Evolutionary conservation across 768 basidiomycete genomes (phyloP), one percentile per base, ranked within the genome.

Genomic region (Coprinellus aureogranulatus): DNA sequence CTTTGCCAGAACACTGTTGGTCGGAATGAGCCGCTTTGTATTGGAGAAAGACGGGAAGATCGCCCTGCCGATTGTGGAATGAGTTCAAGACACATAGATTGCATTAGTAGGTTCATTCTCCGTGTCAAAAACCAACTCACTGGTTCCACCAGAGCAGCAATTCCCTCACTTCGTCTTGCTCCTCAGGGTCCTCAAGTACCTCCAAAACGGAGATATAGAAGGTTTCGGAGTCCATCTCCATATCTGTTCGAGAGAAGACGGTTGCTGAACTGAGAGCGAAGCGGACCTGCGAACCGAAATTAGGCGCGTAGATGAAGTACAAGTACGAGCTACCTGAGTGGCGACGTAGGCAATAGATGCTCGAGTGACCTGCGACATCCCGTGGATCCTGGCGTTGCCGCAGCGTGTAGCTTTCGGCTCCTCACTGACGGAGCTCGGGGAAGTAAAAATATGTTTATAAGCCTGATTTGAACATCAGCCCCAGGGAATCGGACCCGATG

Each of bases 391-490:
- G 1, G 54, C 39, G 23, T 55, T 55, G 6, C 54, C 41, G n/a
- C 22, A 55, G 2, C 54, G 41, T n/a, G 54, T 55, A 8, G 54
- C 44, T 9, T 26, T 22, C 2, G 40, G 41, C 10, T 45, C 54
- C 14, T 46, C 41, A 3, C 44, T 42, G 1, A 30, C 42, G 10
- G 54, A 55, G 54, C 54, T 55, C 2, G 54, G 54, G 3, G 54
- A 55, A 18, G 54, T 55, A n/a, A 55, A 55, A 16, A 55, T 46
- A 23, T 55, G 44, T 28, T 55, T 55, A 20, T 23, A 55, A 27
- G 25, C 54, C 54, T 55, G 28, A n/a, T n/a, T n/a, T n/a, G n/a
- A n/a, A n/a, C n/a, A n/a, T n/a, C n/a, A n/a, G n/a, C n/a, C n/a
- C n/a, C n/a, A n/a, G n/a, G n/a, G n/a, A n/a, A n/a, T n/a, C n/a